Percentiles rank a stretch among this genome's conserved stretches.
phyloP scores from a whole-genome alignment of 2,329 filamentous ascomycete species.

The Pyricularia grisea region DNA sequence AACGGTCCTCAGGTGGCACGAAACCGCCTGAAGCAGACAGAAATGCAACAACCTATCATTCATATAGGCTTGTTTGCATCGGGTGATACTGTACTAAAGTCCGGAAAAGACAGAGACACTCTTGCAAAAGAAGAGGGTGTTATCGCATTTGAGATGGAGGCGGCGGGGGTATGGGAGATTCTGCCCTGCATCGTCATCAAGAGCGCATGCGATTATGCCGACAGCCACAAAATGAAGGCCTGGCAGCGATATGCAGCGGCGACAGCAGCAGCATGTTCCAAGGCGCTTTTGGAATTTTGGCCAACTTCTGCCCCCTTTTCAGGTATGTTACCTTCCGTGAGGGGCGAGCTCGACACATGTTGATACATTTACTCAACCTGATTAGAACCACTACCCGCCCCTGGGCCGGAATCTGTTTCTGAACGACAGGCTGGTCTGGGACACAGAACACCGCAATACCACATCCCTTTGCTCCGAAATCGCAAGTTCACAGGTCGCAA shows the following conservation, averaged over 20 bases:
- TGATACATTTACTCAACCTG: too few relatives aligned
- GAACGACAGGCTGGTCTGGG: too few relatives aligned
- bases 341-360: too few relatives aligned
- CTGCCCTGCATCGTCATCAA: conserved; percentile 24
- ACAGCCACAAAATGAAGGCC: conserved; percentile 25
- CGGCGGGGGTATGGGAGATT: conserved; percentile 23
- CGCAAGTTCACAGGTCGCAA: too few relatives aligned
- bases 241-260: conserved; percentile 27
- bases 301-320: too few relatives aligned
- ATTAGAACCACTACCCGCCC: too few relatives aligned
- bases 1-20: conserved; percentile 7
- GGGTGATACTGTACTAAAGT: conserved; percentile 26
- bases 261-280: conserved; percentile 16
- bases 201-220: conserved; percentile 27
- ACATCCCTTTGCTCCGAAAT: too few relatives aligned
- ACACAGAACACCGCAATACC: too few relatives aligned
- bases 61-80: conserved; percentile 21
- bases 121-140: conserved; percentile 15
- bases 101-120: conserved; percentile 18
- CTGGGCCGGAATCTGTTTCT: too few relatives aligned
- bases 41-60: background rate
- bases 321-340: too few relatives aligned
- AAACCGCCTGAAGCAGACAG: conserved; percentile 2
- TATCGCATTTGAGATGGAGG: conserved; percentile 28
- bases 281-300: conserved; percentile 17